Base-by-base conservation (phyloP, 768 basidiomycete species). In the Psilocybe sp. region DNA sequence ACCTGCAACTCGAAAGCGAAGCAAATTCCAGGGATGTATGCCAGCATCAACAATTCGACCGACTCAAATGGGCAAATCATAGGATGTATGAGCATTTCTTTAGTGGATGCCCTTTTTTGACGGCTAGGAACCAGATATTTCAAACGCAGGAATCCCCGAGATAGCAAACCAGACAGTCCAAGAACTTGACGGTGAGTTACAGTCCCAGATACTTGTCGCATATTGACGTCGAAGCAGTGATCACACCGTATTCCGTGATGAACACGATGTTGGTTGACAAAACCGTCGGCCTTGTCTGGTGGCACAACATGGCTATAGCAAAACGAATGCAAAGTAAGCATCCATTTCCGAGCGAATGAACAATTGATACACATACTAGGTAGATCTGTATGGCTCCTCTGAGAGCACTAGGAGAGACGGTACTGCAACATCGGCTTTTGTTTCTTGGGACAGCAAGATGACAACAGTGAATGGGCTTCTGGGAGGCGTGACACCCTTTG, bases 391-490 rank as follows among this genome's bases (percentile, higher is more conserved):
- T 23, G 58, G 60, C 35, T 60, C 58, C 3, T 60, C 60, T 3
- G 60, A 62, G 50, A 58, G 56, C 20, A 60, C 58, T 1, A 54
- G 60, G 8, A 55, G 53, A 20, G 60, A 62, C 33, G 60, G 60
- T 11, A 58, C 50, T 1, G 58, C 60, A 13, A 56, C 57, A 15
- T 62, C 60, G 1, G 54, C 60, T 4, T 62, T 62, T 20, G 60
- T 62, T n/a, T 58, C 58, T 1, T 62, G 60, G 60, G 60, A 62
- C 46, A 60, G 58, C 41, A 62, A 62, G 33, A 41, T 58, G 20
- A 62, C 60, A 5, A 62, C 60, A 4, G 48, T 62, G 15, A 58
- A 58, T 47, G 60, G 58, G 3, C 50, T 62, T 6, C 52, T 61
- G n/a, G 60, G 60, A 7, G 60, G 60, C 12, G 48, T 61, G 2